These are phyloP conservation scores for Histomonas meleagridis DNA, from an alignment of 208 protist species.

Conservation along the genomic window DNA sequence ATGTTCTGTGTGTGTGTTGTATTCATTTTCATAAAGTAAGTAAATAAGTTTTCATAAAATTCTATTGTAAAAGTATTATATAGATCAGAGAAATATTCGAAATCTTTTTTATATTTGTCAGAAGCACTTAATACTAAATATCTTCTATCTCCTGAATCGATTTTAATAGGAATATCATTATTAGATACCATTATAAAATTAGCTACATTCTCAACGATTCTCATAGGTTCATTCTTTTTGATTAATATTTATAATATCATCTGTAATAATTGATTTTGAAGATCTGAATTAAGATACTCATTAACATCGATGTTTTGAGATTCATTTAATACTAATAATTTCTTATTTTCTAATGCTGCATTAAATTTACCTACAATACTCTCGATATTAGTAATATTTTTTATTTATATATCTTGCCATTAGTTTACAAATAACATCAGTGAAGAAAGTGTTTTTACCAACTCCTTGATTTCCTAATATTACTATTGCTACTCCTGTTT, in stretches of 20 bases:
- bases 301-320: neutral
- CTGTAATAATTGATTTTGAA: neutral
- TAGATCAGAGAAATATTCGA: neutral
- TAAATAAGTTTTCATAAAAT: neutral
- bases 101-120: neutral
- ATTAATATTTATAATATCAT: neutral
- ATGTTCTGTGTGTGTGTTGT: too few species aligned
- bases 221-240: neutral
- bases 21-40: conserved; percentile 4
- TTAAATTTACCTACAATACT: neutral
- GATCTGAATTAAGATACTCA: neutral
- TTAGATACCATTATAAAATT: neutral
- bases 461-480: too few species aligned
- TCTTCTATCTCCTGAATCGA: neutral
- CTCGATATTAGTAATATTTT: neutral
- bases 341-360: neutral
- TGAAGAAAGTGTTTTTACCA: too few species aligned
- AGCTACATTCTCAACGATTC: neutral
- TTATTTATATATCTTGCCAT: neutral
- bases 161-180: neutral
- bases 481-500: too few species aligned
- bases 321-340: neutral
- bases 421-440: neutral
- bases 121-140: neutral
- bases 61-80: neutral